Evolutionary conservation across 306 rosid genomes (phyloP).

Genomic region (Castanopsis chinensis): DNA sequence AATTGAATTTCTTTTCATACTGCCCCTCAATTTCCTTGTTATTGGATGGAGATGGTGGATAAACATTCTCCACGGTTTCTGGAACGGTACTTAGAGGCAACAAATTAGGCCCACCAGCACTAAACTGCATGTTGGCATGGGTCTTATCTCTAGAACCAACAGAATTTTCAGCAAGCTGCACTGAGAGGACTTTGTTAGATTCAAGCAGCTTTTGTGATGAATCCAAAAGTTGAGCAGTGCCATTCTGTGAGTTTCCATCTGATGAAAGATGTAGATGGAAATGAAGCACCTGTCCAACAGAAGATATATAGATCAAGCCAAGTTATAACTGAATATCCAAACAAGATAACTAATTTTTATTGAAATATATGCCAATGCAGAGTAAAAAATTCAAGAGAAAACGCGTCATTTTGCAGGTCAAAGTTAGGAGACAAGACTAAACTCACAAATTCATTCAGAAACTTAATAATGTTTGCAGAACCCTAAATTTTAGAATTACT

Average conservation of each 20-base stretch:
- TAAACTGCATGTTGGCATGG: conserved; percentile 12
- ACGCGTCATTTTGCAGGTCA: background rate
- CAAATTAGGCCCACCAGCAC: conserved; percentile 30
- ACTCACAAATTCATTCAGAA: background rate
- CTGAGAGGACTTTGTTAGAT: conserved; percentile 27
- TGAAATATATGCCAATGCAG: background rate
- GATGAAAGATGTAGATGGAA: conserved; percentile 67
- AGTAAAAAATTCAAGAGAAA: no score
- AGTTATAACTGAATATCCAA: background rate
- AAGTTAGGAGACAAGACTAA: background rate
- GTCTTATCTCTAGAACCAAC: conserved; percentile 31
- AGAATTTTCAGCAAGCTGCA: conserved; percentile 36
- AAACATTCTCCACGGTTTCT: conserved; percentile 32
- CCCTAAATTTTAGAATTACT: background rate
- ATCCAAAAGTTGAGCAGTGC: conserved; percentile 41
- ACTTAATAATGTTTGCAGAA: background rate
- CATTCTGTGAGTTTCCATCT: conserved; percentile 41
- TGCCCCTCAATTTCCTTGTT: conserved; percentile 29
- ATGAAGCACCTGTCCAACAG: conserved; percentile 53
- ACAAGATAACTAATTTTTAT: background rate
- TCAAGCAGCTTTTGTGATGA: conserved; percentile 37
- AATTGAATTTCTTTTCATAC: conserved; percentile 30
- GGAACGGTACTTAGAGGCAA: conserved; percentile 21
- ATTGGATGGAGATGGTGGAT: conserved; percentile 28
- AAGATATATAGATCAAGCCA: conserved; percentile 22